These are phyloP conservation scores for Aspergillus brasiliensis DNA, from an alignment of 2,329 filamentous ascomycete species.

Conservation along the genomic window DNA sequence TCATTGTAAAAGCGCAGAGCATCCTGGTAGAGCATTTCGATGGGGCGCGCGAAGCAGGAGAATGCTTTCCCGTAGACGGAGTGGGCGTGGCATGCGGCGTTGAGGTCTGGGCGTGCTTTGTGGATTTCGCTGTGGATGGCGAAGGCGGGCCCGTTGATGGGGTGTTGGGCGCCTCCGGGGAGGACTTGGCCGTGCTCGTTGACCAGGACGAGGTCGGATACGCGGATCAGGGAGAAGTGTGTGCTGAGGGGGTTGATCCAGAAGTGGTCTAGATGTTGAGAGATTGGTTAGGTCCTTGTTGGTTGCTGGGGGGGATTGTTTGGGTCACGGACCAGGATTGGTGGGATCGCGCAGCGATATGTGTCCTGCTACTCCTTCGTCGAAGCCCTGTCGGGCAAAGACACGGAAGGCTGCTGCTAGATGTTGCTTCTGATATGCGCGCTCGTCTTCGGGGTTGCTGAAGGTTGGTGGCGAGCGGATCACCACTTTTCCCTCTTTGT, in stretches of 20 bases:
- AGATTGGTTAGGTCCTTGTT: slow-evolving; percentile 12
- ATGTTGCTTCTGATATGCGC: slow-evolving; percentile 48
- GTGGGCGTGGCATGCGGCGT: slow-evolving; percentile 51
- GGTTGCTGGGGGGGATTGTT: not conserved
- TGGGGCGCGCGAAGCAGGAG: slow-evolving; percentile 44
- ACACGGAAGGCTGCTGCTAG: slow-evolving; percentile 45
- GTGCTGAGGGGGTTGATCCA: slow-evolving; percentile 34
- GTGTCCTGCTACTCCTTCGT: slow-evolving; percentile 40
- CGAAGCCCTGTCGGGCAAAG: slow-evolving; percentile 20
- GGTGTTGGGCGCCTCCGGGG: slow-evolving; percentile 39
- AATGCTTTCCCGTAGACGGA: slow-evolving; percentile 50
- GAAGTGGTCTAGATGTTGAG: not conserved
- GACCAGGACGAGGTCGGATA: slow-evolving; percentile 49
- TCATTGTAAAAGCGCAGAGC: slow-evolving; percentile 65
- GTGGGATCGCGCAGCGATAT: slow-evolving; percentile 46
- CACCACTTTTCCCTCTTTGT: slow-evolving; percentile 13
- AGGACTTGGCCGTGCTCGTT: slow-evolving; percentile 48
- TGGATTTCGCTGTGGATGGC: slow-evolving; percentile 50
- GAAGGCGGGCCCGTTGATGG: slow-evolving; percentile 51
- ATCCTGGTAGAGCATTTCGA: slow-evolving; percentile 50
- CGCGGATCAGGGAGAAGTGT: slow-evolving; percentile 45
- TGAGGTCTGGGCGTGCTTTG: slow-evolving; percentile 58
- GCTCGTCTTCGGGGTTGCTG: slow-evolving; percentile 40
- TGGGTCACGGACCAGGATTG: slow-evolving; percentile 40
- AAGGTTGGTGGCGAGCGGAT: slow-evolving; percentile 14